phyloP scores from a whole-genome alignment of 441 rosid species.

The Arabidopsis lyrata region DNA sequence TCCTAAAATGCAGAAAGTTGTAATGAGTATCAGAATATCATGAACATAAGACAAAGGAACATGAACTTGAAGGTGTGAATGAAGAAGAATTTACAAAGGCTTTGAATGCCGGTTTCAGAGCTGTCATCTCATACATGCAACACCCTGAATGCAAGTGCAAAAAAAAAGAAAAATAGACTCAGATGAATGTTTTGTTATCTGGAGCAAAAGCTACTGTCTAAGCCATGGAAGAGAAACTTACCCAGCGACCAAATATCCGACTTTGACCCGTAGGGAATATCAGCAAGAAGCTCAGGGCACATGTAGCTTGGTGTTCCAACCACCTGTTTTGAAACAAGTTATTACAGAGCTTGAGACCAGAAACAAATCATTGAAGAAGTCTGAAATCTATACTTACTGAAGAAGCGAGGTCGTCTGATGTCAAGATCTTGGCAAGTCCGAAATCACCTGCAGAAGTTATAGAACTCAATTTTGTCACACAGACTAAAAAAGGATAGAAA shows the following conservation, averaged over 20 bases:
- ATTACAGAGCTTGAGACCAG: slow-evolving; percentile 15
- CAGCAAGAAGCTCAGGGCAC: slow-evolving; percentile 99
- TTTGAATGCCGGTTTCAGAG: slow-evolving; percentile 95
- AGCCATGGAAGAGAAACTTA: slow-evolving; percentile 47
- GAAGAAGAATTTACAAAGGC: slow-evolving; percentile 78
- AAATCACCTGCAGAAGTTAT: slow-evolving; percentile 78
- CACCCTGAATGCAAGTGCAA: slow-evolving; percentile 76
- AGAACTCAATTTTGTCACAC: slow-evolving; percentile 3
- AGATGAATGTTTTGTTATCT: slow-evolving; percentile 19
- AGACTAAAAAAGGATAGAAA: background rate
- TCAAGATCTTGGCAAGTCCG: slow-evolving; percentile 96
- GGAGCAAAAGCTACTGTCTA: background rate
- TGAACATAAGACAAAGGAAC: slow-evolving; percentile 27
- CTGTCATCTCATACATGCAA: slow-evolving; percentile 97
- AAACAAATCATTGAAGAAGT: slow-evolving; percentile 20
- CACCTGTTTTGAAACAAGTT: slow-evolving; percentile 69
- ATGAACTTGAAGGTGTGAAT: slow-evolving; percentile 26
- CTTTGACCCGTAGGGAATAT: slow-evolving; percentile 97
- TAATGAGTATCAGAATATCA: background rate
- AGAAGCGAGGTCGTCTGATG: slow-evolving; percentile 96
- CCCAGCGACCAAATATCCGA: slow-evolving; percentile 99
- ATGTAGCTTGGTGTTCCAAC: slow-evolving; percentile 99
- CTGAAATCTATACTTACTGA: slow-evolving; percentile 64
- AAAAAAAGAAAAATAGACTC: slow-evolving; percentile 35
- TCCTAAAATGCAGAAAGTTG: slow-evolving; percentile 61